A percentile compares a stretch with the other conserved stretches of the same genome.
Conservation (phyloP, 805 yeast species). For the Kluyveromyces wickerhamii region DNA sequence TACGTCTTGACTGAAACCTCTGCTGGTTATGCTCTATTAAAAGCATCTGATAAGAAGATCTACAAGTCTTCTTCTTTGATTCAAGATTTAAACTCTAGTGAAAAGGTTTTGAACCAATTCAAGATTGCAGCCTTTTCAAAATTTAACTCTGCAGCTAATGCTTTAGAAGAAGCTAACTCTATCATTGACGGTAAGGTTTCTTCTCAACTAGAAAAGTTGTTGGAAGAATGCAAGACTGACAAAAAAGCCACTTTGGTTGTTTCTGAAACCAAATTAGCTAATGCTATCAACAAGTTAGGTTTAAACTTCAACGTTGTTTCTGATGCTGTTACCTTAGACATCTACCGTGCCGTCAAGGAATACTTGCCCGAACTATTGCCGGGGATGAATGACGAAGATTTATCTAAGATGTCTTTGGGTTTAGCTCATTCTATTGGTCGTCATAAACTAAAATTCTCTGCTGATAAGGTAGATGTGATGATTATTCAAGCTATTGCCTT, state of each 20-base stretch:
- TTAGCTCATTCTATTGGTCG: conserved; percentile 98
- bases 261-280: conserved; percentile 92
- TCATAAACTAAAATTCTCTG: conserved; percentile 93
- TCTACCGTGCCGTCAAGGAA: conserved; percentile 92
- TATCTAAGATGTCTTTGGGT: conserved; percentile 95
- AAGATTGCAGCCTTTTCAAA: conserved; percentile 94
- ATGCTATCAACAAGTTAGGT: conserved; percentile 91
- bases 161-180: conserved; percentile 90
- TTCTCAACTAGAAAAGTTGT: conserved; percentile 65
- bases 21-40: conserved; percentile 96
- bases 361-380: conserved; percentile 90
- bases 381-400: conserved; percentile 76
- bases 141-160: conserved; percentile 89
- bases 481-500: conserved; percentile 97
- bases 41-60: conserved; percentile 95
- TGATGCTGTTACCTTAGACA: conserved; percentile 90
- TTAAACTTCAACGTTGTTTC: conserved; percentile 81
- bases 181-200: conserved; percentile 92
- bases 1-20: conserved; percentile 95
- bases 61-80: conserved; percentile 72
- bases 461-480: conserved; percentile 98
- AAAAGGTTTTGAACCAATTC: conserved; percentile 80
- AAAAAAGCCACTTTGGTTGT: conserved; percentile 85
- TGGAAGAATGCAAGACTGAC: conserved; percentile 68
- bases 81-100: conserved; percentile 72